Conservation (phyloP, 2,329 filamentous ascomycete species). For the Aspergillus pseudoterreus region DNA sequence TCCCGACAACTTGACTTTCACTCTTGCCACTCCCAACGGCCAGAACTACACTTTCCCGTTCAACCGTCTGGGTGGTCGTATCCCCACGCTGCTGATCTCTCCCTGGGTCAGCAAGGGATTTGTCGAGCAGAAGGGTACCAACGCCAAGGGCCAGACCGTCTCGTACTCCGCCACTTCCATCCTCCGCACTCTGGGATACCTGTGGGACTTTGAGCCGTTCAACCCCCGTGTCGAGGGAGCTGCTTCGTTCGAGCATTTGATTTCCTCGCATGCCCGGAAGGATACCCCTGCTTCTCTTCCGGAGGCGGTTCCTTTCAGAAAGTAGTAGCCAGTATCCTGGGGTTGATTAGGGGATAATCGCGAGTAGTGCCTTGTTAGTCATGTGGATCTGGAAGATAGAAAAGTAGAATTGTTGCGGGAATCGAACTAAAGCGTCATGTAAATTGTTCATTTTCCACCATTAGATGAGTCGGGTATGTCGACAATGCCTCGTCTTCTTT, state of each 20-base stretch:
- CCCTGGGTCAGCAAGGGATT: constrained; percentile 27
- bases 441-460: too few relatives aligned
- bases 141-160: constrained; percentile 16
- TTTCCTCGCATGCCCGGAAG: constrained; percentile 13
- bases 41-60: constrained; percentile 26
- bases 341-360: background rate
- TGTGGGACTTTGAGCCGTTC: constrained; percentile 33
- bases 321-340: background rate
- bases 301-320: constrained; percentile 9
- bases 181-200: constrained; percentile 29
- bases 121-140: constrained; percentile 29
- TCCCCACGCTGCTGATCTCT: constrained; percentile 29
- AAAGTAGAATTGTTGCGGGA: too few relatives aligned
- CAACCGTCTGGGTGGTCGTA: constrained; percentile 26
- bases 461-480: too few relatives aligned
- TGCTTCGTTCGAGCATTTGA: constrained; percentile 30
- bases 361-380: too few relatives aligned
- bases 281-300: constrained; percentile 20
- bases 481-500: too few relatives aligned
- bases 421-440: too few relatives aligned
- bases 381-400: too few relatives aligned
- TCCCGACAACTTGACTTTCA: constrained; percentile 35
- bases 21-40: constrained; percentile 24
- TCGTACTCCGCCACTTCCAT: constrained; percentile 29
- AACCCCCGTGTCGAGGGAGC: constrained; percentile 24